These are phyloP conservation scores for Teunomyces stri DNA, from an alignment of 805 yeast genomes.

Conservation along the genomic window DNA sequence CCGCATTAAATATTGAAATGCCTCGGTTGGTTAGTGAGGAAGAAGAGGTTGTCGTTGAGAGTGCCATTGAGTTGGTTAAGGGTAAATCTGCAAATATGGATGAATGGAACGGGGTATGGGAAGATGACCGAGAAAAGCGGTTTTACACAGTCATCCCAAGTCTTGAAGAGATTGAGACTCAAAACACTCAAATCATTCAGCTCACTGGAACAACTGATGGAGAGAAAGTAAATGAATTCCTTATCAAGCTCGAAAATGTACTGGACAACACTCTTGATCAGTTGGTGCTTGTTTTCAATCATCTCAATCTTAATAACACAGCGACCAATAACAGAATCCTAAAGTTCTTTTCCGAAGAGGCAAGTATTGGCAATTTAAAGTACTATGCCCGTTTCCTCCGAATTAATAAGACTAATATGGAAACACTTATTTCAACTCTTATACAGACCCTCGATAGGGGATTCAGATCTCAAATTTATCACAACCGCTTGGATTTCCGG, in stretches of 20 bases:
- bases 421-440: conserved; percentile 52
- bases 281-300: conserved; percentile 48
- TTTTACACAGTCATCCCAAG: conserved; percentile 62
- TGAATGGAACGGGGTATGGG: conserved; percentile 50
- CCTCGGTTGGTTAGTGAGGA: conserved; percentile 11
- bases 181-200: not conserved
- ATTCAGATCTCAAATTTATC: conserved; percentile 56
- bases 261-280: conserved; percentile 50
- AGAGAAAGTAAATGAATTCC: conserved; percentile 42
- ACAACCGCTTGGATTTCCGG: conserved; percentile 52
- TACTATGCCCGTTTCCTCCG: conserved; percentile 68
- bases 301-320: conserved; percentile 57
- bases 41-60: conserved; percentile 10
- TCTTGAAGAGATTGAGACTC: conserved; percentile 29
- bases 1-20: conserved; percentile 28
- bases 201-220: conserved; percentile 23
- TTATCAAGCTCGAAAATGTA: conserved; percentile 42
- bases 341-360: conserved; percentile 51
- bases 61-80: conserved; percentile 21
- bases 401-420: conserved; percentile 48
- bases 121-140: conserved; percentile 56
- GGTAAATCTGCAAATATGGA: conserved; percentile 21
- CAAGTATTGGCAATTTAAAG: conserved; percentile 44
- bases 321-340: conserved; percentile 65
- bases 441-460: conserved; percentile 55